Conservation (phyloP, 164 flowering plant species). For the Piper betle region DNA sequence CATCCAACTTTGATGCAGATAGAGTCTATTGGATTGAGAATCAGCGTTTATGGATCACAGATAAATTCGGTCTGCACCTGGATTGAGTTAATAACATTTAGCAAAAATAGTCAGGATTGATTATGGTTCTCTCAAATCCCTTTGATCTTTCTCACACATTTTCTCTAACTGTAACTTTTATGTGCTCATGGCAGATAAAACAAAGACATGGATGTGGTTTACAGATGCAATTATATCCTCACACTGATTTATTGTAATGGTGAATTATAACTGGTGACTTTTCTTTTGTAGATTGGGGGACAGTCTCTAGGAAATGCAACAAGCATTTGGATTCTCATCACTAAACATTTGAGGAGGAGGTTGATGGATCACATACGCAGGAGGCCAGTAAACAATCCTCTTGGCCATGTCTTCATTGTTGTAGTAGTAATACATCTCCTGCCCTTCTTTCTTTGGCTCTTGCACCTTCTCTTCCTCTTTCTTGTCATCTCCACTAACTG, state of each 20-base stretch:
- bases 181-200: no score
- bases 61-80: no score
- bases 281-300: not conserved
- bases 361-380: conserved; percentile 61
- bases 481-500: conserved; percentile 6
- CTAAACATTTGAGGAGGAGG: conserved; percentile 82
- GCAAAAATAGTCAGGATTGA: no score
- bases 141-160: no score
- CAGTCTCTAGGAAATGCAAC: conserved; percentile 36
- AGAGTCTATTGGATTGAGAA: no score
- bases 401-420: conserved; percentile 35
- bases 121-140: no score
- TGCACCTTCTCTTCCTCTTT: conserved; percentile 7
- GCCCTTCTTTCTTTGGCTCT: conserved; percentile 12
- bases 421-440: conserved; percentile 6
- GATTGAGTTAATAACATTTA: no score
- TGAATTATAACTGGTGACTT: no score
- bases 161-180: no score
- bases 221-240: no score
- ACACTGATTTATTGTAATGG: not conserved
- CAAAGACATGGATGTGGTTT: not conserved
- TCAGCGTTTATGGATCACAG: no score
- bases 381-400: conserved; percentile 54
- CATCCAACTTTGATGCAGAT: no score
- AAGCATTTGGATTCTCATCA: conserved; percentile 95